Conservation (phyloP, 140 eudicot species). For the Bidens hawaiensis region DNA sequence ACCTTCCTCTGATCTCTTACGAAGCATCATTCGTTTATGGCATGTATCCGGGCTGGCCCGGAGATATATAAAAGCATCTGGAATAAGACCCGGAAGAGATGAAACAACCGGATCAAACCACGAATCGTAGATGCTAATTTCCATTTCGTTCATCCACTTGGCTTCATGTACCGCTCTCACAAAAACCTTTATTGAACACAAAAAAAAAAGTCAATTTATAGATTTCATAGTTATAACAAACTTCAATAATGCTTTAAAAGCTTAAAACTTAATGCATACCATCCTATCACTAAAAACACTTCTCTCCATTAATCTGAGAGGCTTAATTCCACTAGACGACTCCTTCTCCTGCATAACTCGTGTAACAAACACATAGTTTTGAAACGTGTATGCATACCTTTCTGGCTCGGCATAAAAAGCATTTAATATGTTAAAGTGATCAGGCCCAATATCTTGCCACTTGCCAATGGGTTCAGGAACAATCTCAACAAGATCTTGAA, state of each 20-base stretch:
- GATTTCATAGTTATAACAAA: background rate
- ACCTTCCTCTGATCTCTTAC: constrained; percentile 84
- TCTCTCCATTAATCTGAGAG: constrained; percentile 95
- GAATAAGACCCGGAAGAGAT: constrained; percentile 81
- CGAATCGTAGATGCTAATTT: constrained; percentile 89
- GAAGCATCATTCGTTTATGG: constrained; percentile 81
- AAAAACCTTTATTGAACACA: constrained; percentile 60
- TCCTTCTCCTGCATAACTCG: constrained; percentile 97
- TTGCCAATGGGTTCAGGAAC: constrained; percentile 91
- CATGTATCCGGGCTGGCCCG: constrained; percentile 96
- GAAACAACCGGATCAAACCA: constrained; percentile 98
- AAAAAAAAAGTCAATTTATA: background rate
- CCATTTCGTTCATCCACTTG: constrained; percentile 97
- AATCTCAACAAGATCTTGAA: constrained; percentile 82
- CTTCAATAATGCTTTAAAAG: background rate
- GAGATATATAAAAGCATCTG: constrained; percentile 88
- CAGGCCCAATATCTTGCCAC: constrained; percentile 91
- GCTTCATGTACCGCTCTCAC: constrained; percentile 99
- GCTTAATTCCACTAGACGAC: constrained; percentile 78
- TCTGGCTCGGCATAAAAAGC: constrained; percentile 91
- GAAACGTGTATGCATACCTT: constrained; percentile 91
- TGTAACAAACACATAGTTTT: constrained; percentile 87
- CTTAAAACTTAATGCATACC: constrained; percentile 40
- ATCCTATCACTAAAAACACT: constrained; percentile 91
- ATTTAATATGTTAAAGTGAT: constrained; percentile 82